Percentiles rank a stretch among this genome's conserved stretches.
Conservation (phyloP, 2,329 filamentous ascomycete genomes). For the Furcasterigmium sp. region DNA sequence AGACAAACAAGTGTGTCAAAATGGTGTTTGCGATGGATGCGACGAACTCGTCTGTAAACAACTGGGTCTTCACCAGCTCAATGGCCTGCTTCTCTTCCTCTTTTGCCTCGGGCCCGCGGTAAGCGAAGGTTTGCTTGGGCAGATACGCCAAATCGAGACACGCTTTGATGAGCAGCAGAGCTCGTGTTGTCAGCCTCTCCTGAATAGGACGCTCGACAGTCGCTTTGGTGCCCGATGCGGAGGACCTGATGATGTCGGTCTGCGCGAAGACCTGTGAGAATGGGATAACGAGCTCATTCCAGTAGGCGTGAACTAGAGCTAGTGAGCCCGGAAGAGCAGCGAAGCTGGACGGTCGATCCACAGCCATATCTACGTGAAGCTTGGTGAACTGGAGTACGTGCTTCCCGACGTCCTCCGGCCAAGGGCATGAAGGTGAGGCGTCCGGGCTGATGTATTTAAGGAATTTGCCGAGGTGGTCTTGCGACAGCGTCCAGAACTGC, state of each 20-base stretch:
- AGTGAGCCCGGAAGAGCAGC: constrained; percentile 75
- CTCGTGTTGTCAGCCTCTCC: constrained; percentile 79
- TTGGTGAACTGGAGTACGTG: constrained; percentile 89
- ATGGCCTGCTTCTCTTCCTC: constrained; percentile 69
- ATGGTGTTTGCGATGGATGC: constrained; percentile 77
- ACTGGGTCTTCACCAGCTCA: constrained; percentile 61
- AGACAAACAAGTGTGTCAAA: constrained; percentile 83
- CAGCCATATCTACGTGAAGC: constrained; percentile 82
- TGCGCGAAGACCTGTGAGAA: constrained; percentile 71
- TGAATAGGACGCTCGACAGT: constrained; percentile 58
- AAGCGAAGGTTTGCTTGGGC: constrained; percentile 77
- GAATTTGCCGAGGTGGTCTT: constrained; percentile 73
- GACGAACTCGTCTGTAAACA: constrained; percentile 74
- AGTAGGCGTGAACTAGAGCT: constrained; percentile 75
- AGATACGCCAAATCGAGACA: constrained; percentile 84
- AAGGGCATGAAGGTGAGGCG: constrained; percentile 44
- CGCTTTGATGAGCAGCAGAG: constrained; percentile 73
- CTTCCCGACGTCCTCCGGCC: constrained; percentile 67
- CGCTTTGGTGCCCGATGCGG: constrained; percentile 33
- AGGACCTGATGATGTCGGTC: constrained; percentile 49
- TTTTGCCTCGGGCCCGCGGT: constrained; percentile 67
- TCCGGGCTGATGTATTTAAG: constrained; percentile 57
- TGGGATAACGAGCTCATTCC: constrained; percentile 65
- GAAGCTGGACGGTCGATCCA: constrained; percentile 75
- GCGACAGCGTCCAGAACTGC: constrained; percentile 75